Evolutionary conservation across 2,329 filamentous ascomycete species (phyloP).

Genomic region (Stachybotrys chartarum): DNA sequence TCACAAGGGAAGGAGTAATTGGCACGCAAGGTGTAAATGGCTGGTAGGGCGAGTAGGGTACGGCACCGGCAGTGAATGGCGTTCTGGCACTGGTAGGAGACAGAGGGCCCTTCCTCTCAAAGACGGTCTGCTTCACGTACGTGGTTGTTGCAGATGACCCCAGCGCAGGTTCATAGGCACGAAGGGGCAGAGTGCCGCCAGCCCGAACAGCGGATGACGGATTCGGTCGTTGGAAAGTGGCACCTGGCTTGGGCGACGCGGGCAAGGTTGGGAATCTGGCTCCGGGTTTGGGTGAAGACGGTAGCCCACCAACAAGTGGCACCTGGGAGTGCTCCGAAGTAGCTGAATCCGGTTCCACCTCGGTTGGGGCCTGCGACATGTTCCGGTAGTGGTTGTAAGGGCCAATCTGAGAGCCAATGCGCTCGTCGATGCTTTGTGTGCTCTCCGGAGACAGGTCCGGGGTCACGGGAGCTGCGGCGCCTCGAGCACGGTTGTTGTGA

Average conservation of each 20-base stretch:
- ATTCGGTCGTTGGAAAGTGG: conserved; percentile 41
- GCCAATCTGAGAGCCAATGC: conserved; percentile 35
- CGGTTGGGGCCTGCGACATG: conserved; percentile 28
- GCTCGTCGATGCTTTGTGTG: conserved; percentile 46
- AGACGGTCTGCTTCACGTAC: conserved; percentile 52
- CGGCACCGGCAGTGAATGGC: conserved; percentile 53
- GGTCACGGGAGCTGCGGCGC: conserved; percentile 15
- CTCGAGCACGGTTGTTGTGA: conserved; percentile 16
- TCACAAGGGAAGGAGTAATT: conserved; percentile 69
- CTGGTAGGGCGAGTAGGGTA: conserved; percentile 74
- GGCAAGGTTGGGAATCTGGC: conserved; percentile 31
- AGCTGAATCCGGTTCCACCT: conserved; percentile 44
- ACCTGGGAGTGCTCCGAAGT: conserved; percentile 42
- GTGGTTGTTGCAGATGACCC: conserved; percentile 44
- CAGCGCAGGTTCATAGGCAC: conserved; percentile 53
- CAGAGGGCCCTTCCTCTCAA: conserved; percentile 48
- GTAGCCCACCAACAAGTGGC: conserved; percentile 41
- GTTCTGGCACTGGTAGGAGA: conserved; percentile 53
- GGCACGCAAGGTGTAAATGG: conserved; percentile 70
- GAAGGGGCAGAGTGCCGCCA: conserved; percentile 50
- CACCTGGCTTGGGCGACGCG: conserved; percentile 42
- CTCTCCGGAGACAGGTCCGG: conserved; percentile 33
- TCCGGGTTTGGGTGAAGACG: conserved; percentile 32
- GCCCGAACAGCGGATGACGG: conserved; percentile 49
- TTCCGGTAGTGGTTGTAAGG: conserved; percentile 26